These are phyloP conservation scores for Lodderomyces beijingensis DNA, from an alignment of 1,139 yeast genomes.

Conservation along the genomic window DNA sequence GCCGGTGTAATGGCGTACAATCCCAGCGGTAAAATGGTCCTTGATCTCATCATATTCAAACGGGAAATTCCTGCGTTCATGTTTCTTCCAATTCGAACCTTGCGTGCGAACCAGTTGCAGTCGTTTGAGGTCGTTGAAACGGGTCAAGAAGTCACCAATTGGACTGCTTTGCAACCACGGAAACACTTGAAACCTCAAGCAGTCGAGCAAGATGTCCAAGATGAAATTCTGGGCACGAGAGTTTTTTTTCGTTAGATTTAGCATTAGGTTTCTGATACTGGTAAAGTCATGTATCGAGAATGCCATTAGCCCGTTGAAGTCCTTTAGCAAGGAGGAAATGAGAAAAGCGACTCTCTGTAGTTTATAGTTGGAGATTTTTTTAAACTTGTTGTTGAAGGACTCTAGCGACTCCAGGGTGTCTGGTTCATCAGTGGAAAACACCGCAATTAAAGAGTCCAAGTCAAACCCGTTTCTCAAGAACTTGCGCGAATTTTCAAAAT, in stretches of 20 bases:
- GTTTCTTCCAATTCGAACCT: not conserved
- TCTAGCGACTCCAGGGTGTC: conserved; percentile 4
- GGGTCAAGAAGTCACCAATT: conserved; percentile 29
- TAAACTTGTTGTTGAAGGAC: conserved; percentile 7
- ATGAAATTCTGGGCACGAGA: conserved; percentile 55
- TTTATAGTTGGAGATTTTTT: conserved; percentile 19
- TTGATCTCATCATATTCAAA: conserved; percentile 9
- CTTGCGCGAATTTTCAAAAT: conserved; percentile 53
- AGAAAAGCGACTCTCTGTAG: conserved; percentile 62
- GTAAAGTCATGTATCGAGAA: conserved; percentile 56
- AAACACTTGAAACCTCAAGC: conserved; percentile 56
- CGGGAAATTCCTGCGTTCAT: conserved; percentile 2
- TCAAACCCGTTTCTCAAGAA: conserved; percentile 61
- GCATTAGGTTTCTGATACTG: conserved; percentile 55
- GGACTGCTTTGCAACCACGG: conserved; percentile 49
- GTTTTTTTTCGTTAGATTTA: conserved; percentile 58
- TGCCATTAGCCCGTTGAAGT: conserved; percentile 74
- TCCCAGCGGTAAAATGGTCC: conserved; percentile 16
- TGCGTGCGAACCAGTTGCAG: not conserved
- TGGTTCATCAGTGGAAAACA: conserved; percentile 37
- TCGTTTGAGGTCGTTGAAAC: conserved; percentile 7
- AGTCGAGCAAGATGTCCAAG: conserved; percentile 67
- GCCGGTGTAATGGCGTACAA: conserved; percentile 61
- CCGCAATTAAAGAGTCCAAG: conserved; percentile 57
- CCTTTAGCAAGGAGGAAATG: conserved; percentile 57